phyloP scores from a whole-genome alignment of 352 stramenopile genomes.

The Pythium myriotylum region DNA sequence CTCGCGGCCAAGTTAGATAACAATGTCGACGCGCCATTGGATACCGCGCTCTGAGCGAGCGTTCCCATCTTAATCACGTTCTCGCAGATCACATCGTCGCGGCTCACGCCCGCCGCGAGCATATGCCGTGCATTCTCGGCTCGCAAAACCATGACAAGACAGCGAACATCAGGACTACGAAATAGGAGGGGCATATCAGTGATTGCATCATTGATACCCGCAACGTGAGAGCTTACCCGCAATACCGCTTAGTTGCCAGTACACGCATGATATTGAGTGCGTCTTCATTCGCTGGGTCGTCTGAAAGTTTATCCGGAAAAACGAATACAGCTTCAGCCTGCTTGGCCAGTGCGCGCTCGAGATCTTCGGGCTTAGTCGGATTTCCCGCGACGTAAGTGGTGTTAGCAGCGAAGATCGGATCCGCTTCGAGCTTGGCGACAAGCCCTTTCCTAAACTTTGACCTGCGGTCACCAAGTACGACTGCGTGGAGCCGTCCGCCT shows the following conservation, averaged over 20 bases:
- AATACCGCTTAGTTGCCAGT: constrained; percentile 67
- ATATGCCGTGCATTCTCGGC: constrained; percentile 79
- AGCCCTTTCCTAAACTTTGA: constrained; percentile 76
- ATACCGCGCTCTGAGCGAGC: constrained; percentile 75
- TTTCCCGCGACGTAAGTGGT: constrained; percentile 84
- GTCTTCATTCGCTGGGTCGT: constrained; percentile 74
- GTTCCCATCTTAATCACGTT: constrained; percentile 89
- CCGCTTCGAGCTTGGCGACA: constrained; percentile 68
- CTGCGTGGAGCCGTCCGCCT: constrained; percentile 48
- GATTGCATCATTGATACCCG: neutral
- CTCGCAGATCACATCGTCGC: constrained; percentile 85
- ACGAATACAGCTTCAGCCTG: constrained; percentile 77
- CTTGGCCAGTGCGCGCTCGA: constrained; percentile 62
- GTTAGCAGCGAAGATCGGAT: constrained; percentile 77
- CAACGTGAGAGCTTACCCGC: constrained; percentile 42
- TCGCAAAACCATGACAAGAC: constrained; percentile 77
- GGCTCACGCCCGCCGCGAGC: constrained; percentile 71
- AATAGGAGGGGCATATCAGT: constrained; percentile 1
- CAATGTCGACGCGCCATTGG: constrained; percentile 83
- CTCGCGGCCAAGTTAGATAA: constrained; percentile 83
- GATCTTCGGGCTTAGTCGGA: constrained; percentile 67
- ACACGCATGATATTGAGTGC: constrained; percentile 87
- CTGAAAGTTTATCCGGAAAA: constrained; percentile 82
- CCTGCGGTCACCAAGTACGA: constrained; percentile 70
- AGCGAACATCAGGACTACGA: constrained; percentile 53